Evolutionary conservation across 805 yeast genomes (phyloP).

Genomic region (Scheffersomyces amazonensis): DNA sequence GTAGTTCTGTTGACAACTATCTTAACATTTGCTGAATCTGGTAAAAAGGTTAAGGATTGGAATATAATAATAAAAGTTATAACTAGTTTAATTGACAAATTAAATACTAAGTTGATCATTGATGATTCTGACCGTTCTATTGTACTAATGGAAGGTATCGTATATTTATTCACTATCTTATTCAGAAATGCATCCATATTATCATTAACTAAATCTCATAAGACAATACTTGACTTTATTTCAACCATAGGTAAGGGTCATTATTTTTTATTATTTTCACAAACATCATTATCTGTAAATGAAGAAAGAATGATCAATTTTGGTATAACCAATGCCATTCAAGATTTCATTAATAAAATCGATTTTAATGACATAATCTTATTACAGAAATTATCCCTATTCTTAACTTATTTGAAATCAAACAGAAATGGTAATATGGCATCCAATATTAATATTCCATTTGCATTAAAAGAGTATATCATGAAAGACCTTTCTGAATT

Average conservation of each 20-base stretch:
- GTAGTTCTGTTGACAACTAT: conserved; percentile 43
- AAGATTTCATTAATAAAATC: conserved; percentile 43
- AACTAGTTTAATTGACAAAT: conserved; percentile 16
- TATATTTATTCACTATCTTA: conserved; percentile 47
- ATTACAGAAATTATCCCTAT: conserved; percentile 26
- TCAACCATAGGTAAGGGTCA: conserved; percentile 22
- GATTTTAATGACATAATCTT: conserved; percentile 13
- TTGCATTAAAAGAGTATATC: neutral
- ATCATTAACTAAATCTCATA: conserved; percentile 46
- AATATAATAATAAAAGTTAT: conserved; percentile 17
- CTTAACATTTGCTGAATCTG: conserved; percentile 66
- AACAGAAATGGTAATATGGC: neutral
- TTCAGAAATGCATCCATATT: conserved; percentile 55
- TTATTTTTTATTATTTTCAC: conserved; percentile 46
- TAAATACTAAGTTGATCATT: conserved; percentile 3
- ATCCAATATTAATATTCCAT: neutral
- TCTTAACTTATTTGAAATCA: conserved; percentile 11
- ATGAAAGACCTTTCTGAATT: neutral
- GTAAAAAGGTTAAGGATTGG: conserved; percentile 63
- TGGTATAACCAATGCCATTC: conserved; percentile 42
- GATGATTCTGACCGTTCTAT: conserved; percentile 5
- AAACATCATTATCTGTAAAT: conserved; percentile 40
- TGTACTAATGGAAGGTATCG: conserved; percentile 24
- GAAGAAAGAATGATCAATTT: conserved; percentile 45
- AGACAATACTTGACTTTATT: conserved; percentile 39